A percentile compares a stretch with the other conserved stretches of the same genome.
phyloP scores from a whole-genome alignment of 176 grass and related monocot species.

The Oryza coarctata region DNA sequence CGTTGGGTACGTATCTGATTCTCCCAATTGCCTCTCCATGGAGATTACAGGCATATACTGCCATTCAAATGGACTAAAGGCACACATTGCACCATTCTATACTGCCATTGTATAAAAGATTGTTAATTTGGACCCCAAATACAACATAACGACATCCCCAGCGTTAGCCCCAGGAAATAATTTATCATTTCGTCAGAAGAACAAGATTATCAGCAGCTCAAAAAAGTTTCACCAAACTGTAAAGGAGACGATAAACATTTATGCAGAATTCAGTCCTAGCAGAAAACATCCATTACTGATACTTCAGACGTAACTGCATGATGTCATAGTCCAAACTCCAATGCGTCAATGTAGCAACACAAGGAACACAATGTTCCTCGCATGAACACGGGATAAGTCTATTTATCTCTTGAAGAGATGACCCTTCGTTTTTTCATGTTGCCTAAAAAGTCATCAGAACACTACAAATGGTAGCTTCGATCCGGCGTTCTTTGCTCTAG shows the following conservation, averaged over 20 bases:
- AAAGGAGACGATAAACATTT: not conserved
- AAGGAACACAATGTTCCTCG: no score
- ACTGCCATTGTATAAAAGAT: not conserved
- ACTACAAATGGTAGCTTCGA: not conserved
- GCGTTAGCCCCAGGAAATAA: not conserved
- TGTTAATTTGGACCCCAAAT: not conserved
- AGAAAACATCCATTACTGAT: not conserved
- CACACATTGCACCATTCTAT: constrained; percentile 25
- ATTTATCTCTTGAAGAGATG: no score
- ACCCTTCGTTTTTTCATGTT: no score
- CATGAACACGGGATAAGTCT: no score
- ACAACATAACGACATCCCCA: not conserved
- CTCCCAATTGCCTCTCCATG: not conserved
- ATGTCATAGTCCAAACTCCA: not conserved
- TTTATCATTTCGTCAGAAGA: not conserved
- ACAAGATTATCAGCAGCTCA: not conserved
- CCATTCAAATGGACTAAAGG: constrained; percentile 29
- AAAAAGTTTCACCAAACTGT: not conserved
- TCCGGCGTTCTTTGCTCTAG: no score
- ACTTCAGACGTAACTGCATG: not conserved
- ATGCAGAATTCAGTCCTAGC: not conserved
- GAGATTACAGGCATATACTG: not conserved
- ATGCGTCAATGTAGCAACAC: no score
- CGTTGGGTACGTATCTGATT: constrained; percentile 43
- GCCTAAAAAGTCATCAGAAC: no score